Evolutionary conservation across 225 moss, liverwort and hornwort genomes (phyloP).

Genomic region (Climacium dendroides): DNA sequence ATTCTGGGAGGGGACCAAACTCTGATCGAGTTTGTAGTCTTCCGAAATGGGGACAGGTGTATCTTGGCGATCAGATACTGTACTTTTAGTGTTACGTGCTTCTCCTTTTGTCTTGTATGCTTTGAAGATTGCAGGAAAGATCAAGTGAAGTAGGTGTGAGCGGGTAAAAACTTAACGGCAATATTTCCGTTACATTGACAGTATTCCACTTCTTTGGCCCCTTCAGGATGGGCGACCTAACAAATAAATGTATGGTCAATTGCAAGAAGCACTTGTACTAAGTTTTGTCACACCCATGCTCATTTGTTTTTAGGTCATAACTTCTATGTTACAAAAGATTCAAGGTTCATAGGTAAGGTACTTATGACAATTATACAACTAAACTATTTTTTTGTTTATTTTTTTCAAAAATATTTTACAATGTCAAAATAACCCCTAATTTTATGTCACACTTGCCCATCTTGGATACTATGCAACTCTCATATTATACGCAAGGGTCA

Average conservation of each 20-base stretch:
- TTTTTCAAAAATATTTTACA: background rate
- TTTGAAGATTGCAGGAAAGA: background rate
- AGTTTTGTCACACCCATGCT: rapidly evolving
- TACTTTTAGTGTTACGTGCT: background rate
- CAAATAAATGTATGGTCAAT: background rate
- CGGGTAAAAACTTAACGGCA: background rate
- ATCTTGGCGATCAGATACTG: background rate
- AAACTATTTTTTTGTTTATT: rapidly evolving
- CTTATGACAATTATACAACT: background rate
- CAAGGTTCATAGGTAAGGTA: background rate
- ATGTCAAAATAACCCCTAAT: background rate
- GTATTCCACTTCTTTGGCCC: background rate
- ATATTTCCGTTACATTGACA: background rate
- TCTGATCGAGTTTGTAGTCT: background rate
- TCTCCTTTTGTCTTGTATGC: background rate
- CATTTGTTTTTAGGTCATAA: background rate
- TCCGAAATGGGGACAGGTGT: background rate
- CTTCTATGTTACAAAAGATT: background rate
- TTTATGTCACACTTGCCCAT: background rate
- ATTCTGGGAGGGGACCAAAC: background rate
- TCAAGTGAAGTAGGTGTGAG: background rate
- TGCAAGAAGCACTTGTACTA: too few relatives aligned
- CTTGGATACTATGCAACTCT: rapidly evolving
- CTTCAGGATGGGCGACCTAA: background rate
- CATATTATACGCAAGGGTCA: too few relatives aligned